These are phyloP conservation scores for Amanita polypyramis DNA, from an alignment of 768 basidiomycete genomes.

Conservation along the genomic window DNA sequence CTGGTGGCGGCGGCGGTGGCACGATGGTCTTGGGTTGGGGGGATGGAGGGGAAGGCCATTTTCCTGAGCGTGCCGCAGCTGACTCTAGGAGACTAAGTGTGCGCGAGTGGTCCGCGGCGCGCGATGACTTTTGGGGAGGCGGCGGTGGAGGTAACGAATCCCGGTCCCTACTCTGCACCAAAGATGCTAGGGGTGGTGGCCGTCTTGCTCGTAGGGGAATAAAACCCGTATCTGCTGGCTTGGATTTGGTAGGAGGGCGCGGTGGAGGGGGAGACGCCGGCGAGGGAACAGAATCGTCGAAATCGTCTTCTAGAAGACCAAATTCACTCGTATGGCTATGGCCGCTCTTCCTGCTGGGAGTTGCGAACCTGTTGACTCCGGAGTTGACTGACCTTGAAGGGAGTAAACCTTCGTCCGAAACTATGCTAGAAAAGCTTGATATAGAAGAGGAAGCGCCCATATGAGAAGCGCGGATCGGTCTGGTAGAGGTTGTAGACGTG, in stretches of 20 bases:
- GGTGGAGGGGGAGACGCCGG: conserved; percentile 35
- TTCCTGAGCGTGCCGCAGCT: conserved; percentile 40
- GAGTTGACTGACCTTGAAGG: not conserved
- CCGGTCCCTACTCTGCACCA: conserved; percentile 6
- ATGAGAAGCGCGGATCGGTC: conserved; percentile 3
- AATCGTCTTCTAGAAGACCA: conserved; percentile 17
- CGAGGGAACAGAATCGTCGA: conserved; percentile 36
- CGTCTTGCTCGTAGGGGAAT: not conserved
- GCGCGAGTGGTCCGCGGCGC: conserved; percentile 40
- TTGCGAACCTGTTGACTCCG: not conserved
- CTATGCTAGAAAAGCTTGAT: conserved; percentile 14
- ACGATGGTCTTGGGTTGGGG: conserved; percentile 30
- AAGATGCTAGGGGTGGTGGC: not conserved
- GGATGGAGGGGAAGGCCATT: conserved; percentile 39
- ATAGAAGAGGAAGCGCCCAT: conserved; percentile 12
- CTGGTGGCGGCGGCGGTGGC: conserved; percentile 18
- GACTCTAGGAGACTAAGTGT: conserved; percentile 46
- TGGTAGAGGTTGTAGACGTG: not conserved
- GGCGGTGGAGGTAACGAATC: conserved; percentile 9
- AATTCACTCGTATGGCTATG: not conserved
- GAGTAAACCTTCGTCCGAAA: conserved; percentile 10
- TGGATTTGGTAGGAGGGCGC: conserved; percentile 19
- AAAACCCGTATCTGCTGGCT: conserved; percentile 13
- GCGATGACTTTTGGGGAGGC: conserved; percentile 19
- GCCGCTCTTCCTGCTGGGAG: not conserved